phyloP scores from a whole-genome alignment of 495 filamentous ascomycete species.

The Penicillium dipodomyicola region DNA sequence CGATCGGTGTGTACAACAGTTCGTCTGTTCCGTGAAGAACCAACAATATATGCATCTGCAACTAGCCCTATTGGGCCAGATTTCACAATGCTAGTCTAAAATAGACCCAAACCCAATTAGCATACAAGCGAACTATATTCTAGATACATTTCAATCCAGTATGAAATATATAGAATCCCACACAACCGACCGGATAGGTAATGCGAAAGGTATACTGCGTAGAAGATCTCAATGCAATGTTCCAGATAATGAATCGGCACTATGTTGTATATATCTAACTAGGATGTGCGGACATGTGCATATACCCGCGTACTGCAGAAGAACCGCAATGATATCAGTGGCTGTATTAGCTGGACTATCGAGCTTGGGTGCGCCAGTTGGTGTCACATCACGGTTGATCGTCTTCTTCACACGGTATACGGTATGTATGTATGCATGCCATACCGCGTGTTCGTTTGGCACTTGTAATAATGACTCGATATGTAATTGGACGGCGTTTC shows the following conservation, averaged over 20 bases:
- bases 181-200: neutral
- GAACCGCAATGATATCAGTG: constrained; percentile 6
- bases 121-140: too few relatives aligned
- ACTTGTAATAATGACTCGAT: neutral
- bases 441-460: neutral
- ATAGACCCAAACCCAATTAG: neutral
- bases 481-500: neutral
- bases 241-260: neutral
- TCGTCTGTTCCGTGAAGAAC: neutral
- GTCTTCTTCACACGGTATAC: neutral
- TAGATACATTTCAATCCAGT: neutral
- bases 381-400: neutral
- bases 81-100: neutral
- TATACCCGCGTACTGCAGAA: constrained; percentile 1
- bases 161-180: neutral
- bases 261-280: neutral
- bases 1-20: neutral
- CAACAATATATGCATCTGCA: neutral
- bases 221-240: neutral
- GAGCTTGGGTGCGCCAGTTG: neutral
- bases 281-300: neutral
- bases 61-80: too few relatives aligned
- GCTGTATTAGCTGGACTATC: neutral
- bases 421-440: too few relatives aligned
- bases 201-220: neutral